Evolutionary conservation across 164 flowering plant species (phyloP).

Genomic region (Malania oleifera): DNA sequence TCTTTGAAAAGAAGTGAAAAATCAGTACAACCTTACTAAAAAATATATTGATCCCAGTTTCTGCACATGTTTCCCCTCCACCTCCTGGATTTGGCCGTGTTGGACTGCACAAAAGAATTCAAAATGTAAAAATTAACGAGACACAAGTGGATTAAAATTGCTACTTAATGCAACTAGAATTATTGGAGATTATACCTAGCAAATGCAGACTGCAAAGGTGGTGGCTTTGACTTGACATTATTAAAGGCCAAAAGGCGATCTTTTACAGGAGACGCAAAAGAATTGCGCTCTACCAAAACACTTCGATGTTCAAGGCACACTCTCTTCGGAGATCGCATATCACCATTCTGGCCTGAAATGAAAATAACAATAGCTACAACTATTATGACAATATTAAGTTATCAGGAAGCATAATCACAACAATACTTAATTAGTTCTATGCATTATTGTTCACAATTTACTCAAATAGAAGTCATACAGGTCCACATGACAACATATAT

Average conservation of each 20-base stretch:
- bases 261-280: constrained; percentile 90
- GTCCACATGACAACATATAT: no score
- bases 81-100: constrained; percentile 82
- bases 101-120: constrained; percentile 51
- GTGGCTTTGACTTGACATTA: constrained; percentile 63
- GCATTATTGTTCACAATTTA: no score
- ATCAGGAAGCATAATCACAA: background rate
- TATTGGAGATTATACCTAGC: constrained; percentile 55
- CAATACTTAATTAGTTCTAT: no score
- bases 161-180: background rate
- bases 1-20: background rate
- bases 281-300: constrained; percentile 74
- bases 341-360: constrained; percentile 63
- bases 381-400: background rate
- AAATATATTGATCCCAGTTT: constrained; percentile 82
- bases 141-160: background rate
- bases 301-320: constrained; percentile 61
- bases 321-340: constrained; percentile 87
- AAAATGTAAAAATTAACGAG: background rate
- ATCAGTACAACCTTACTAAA: constrained; percentile 64
- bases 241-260: constrained; percentile 58
- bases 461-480: no score
- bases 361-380: background rate
- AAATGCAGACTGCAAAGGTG: constrained; percentile 77
- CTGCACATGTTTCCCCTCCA: constrained; percentile 99